These are phyloP conservation scores for Tremellales sp. DNA, from an alignment of 1,284 basidiomycete species.

Conservation along the genomic window DNA sequence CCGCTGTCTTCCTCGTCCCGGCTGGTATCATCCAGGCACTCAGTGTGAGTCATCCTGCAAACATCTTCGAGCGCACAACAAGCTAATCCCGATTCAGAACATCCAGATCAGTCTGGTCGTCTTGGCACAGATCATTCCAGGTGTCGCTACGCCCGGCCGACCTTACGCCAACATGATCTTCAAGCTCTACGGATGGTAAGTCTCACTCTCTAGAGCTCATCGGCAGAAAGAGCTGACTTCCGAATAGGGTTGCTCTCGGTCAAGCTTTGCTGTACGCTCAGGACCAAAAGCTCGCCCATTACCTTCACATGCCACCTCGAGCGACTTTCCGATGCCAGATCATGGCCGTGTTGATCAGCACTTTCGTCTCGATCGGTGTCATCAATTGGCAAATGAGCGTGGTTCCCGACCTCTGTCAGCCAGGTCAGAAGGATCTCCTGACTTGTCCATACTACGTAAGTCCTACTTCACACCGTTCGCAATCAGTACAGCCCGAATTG, in stretches of 20 bases:
- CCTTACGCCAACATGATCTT: slow-evolving; percentile 64
- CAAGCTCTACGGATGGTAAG: slow-evolving; percentile 45
- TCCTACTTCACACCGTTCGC: slow-evolving; percentile 24
- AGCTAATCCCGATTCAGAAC: slow-evolving; percentile 1
- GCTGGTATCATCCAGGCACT: slow-evolving; percentile 58
- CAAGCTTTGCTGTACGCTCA: slow-evolving; percentile 46
- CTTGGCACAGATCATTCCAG: slow-evolving; percentile 56
- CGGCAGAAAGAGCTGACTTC: slow-evolving; percentile 15
- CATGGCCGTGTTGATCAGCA: slow-evolving; percentile 52
- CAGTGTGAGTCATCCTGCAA: slow-evolving; percentile 33
- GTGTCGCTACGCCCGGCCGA: slow-evolving; percentile 52
- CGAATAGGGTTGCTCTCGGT: too few relatives aligned
- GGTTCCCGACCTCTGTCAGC: slow-evolving; percentile 82
- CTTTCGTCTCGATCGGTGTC: slow-evolving; percentile 10
- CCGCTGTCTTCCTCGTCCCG: slow-evolving; percentile 55
- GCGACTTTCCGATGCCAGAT: slow-evolving; percentile 65
- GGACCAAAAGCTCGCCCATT: slow-evolving; percentile 53
- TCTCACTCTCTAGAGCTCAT: slow-evolving; percentile 16
- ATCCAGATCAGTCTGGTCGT: slow-evolving; percentile 15
- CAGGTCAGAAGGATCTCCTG: slow-evolving; percentile 75
- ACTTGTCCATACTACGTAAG: slow-evolving; percentile 73
- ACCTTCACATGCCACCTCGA: slow-evolving; percentile 28
- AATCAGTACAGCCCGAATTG: slow-evolving; percentile 64
- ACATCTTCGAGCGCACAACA: background rate
- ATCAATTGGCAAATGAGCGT: slow-evolving; percentile 59